Percentiles rank a stretch among this genome's conserved stretches.
phyloP scores from a whole-genome alignment of 169 alveolate genomes.

The Eimeria mitis region DNA sequence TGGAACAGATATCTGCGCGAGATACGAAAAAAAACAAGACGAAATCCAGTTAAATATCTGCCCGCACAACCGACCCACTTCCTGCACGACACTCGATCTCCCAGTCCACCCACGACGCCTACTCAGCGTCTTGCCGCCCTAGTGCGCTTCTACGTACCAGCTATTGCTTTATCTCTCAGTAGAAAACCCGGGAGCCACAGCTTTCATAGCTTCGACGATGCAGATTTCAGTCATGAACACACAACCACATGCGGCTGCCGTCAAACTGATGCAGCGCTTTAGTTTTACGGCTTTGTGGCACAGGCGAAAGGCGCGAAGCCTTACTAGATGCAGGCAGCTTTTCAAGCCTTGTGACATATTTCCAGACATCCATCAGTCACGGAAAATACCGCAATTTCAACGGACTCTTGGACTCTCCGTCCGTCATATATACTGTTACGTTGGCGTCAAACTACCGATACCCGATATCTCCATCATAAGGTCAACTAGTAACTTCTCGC shows the following conservation, averaged over 20 bases:
- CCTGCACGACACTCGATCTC: background rate
- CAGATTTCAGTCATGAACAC: background rate
- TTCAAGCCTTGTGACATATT: background rate
- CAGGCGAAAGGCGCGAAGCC: background rate
- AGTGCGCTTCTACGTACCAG: background rate
- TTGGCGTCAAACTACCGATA: no score
- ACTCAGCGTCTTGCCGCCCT: background rate
- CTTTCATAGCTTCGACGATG: background rate
- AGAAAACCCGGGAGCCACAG: background rate
- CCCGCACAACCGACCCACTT: background rate
- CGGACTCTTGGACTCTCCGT: no score
- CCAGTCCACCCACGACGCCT: background rate
- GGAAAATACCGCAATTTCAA: no score
- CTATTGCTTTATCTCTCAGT: no score
- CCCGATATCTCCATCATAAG: no score
- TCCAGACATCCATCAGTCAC: background rate
- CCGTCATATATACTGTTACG: no score
- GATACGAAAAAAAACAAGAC: background rate
- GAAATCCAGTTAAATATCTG: background rate
- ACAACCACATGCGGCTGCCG: background rate
- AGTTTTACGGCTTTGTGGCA: background rate
- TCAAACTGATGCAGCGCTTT: background rate
- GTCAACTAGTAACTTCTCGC: background rate
- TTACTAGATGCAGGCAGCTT: background rate
- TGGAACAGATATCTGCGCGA: no score